Evolutionary conservation across 2,329 filamentous ascomycete genomes (phyloP).

Genomic region (Mariannaea elegans): DNA sequence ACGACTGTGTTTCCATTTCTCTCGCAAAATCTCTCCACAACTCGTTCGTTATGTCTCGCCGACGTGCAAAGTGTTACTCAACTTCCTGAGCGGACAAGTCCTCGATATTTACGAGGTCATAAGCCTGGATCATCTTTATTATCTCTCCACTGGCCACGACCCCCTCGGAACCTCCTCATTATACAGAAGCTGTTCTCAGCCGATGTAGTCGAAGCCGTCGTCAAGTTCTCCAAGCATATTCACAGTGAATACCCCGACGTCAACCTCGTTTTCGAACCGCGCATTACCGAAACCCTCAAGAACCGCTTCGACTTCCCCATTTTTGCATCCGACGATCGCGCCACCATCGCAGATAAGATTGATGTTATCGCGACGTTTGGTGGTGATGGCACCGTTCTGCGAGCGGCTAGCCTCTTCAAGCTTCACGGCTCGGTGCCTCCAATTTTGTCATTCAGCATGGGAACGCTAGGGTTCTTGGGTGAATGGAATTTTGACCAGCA

Average conservation of each 20-base stretch:
- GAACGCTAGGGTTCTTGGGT: constrained; percentile 90
- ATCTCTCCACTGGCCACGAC: constrained; percentile 62
- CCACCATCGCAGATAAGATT: constrained; percentile 77
- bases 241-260: constrained; percentile 81
- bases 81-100: constrained; percentile 46
- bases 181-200: constrained; percentile 67
- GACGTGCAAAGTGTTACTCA: constrained; percentile 44
- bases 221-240: constrained; percentile 74
- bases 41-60: constrained; percentile 48
- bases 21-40: constrained; percentile 59
- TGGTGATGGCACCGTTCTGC: constrained; percentile 68
- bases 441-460: constrained; percentile 95
- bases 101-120: constrained; percentile 49
- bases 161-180: constrained; percentile 65
- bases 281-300: constrained; percentile 77
- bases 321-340: constrained; percentile 63
- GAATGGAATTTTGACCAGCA: constrained; percentile 97
- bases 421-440: constrained; percentile 84
- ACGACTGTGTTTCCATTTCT: constrained; percentile 3
- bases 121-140: constrained; percentile 63
- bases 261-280: constrained; percentile 83
- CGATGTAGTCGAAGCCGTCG: constrained; percentile 60
- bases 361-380: constrained; percentile 91
- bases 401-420: constrained; percentile 68
- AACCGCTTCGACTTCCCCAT: constrained; percentile 76